phyloP scores from a whole-genome alignment of 176 grass and related monocot genomes.

The Saccharum spontaneum region DNA sequence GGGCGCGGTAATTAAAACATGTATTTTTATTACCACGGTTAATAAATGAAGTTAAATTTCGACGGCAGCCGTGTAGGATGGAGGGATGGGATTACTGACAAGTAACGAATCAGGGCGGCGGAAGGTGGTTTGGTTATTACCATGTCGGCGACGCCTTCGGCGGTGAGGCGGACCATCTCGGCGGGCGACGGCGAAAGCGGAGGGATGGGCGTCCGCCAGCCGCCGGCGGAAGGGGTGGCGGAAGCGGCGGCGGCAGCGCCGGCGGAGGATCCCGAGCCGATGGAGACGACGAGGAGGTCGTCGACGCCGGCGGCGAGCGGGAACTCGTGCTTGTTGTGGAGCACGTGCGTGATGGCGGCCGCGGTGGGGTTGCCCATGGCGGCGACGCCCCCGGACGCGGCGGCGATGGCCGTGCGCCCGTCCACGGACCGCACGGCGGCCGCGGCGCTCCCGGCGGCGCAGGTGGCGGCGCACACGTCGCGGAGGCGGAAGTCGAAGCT shows the following conservation, averaged over 20 bases:
- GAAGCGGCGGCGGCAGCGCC: neutral
- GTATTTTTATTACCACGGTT: neutral
- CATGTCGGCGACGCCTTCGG: constrained; percentile 86
- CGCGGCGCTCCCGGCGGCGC: constrained; percentile 11
- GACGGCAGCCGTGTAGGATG: neutral
- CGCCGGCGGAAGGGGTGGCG: constrained; percentile 11
- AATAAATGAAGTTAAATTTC: neutral
- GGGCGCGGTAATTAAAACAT: neutral
- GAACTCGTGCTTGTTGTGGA: constrained; percentile 94
- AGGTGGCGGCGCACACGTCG: constrained; percentile 88
- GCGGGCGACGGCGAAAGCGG: constrained; percentile 48
- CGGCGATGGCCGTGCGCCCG: constrained; percentile 54
- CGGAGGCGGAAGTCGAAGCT: constrained; percentile 86
- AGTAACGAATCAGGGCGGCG: neutral
- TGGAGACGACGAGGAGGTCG: constrained; percentile 80
- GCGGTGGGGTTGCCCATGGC: constrained; percentile 84
- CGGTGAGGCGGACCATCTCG: constrained; percentile 69
- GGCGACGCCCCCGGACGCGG: constrained; percentile 51
- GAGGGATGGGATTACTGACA: neutral
- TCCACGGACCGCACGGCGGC: constrained; percentile 39
- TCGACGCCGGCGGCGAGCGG: constrained; percentile 68
- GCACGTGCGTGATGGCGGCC: constrained; percentile 78
- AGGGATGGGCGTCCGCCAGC: constrained; percentile 37
- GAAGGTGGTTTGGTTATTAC: constrained; percentile 24
- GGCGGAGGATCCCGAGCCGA: constrained; percentile 46